phyloP scores from a whole-genome alignment of 305 asterid species.

The Solanum chacoense region DNA sequence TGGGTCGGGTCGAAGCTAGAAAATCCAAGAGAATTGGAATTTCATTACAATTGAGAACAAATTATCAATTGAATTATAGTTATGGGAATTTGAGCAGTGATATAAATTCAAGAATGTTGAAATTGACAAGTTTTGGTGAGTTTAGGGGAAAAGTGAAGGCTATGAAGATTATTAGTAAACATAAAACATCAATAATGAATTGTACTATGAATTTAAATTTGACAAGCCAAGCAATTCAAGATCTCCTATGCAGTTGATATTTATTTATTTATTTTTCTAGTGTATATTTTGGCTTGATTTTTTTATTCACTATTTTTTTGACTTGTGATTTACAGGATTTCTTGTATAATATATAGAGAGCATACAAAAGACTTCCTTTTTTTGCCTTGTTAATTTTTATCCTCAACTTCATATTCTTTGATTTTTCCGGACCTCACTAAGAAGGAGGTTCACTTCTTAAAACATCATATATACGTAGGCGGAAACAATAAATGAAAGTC shows the following conservation, averaged over 20 bases:
- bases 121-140: not conserved
- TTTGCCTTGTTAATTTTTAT: not conserved
- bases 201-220: constrained; percentile 10
- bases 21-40: not conserved
- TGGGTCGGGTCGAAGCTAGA: not conserved
- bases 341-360: not conserved
- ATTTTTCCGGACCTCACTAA: not conserved
- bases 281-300: not conserved
- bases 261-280: no score
- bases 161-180: not conserved
- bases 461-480: not conserved
- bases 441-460: not conserved
- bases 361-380: not conserved
- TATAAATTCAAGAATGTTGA: constrained; percentile 1
- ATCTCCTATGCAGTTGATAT: constrained; percentile 2
- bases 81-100: not conserved
- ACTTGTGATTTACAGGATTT: not conserved
- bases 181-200: not conserved
- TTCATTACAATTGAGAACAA: not conserved
- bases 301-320: not conserved
- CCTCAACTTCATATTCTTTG: not conserved
- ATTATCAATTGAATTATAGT: not conserved
- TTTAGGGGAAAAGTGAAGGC: constrained; percentile 6
- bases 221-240: constrained; percentile 3
- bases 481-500: no score